These are phyloP conservation scores for Tuber umbilicatum DNA, from an alignment of 495 filamentous ascomycete species.

Conservation along the genomic window DNA sequence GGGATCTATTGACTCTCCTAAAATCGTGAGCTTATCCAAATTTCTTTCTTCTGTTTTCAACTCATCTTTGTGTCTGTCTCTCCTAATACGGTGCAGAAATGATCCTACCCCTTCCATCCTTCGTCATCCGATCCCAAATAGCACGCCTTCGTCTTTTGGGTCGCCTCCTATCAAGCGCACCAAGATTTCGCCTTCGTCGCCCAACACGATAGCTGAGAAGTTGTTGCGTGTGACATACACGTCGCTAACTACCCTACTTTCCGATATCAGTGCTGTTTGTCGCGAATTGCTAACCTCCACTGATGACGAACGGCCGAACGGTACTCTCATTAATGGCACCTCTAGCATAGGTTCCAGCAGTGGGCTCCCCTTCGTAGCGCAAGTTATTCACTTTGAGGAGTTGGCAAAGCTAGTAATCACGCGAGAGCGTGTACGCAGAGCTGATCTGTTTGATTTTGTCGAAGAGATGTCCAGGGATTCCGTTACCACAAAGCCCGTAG, in stretches of 20 bases:
- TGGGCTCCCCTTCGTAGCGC: conserved; percentile 22
- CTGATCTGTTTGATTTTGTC: conserved; percentile 33
- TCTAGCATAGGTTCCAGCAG: not conserved
- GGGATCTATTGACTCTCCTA: conserved; percentile 35
- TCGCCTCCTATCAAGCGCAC: conserved; percentile 35
- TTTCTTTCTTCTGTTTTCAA: not conserved
- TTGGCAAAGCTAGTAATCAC: conserved; percentile 30
- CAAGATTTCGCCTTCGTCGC: conserved; percentile 30
- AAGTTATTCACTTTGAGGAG: conserved; percentile 34
- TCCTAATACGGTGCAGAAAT: conserved; percentile 23
- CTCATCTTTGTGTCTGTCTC: conserved; percentile 5
- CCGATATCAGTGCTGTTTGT: conserved; percentile 34
- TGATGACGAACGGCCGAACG: not conserved
- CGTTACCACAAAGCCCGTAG: conserved; percentile 9
- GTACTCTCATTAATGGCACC: conserved; percentile 13
- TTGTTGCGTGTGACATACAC: conserved; percentile 25
- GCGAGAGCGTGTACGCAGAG: conserved; percentile 29
- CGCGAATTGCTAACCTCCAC: conserved; percentile 13
- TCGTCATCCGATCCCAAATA: conserved; percentile 17
- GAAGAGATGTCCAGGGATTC: conserved; percentile 25
- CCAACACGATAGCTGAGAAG: conserved; percentile 30
- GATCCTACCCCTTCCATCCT: conserved; percentile 37
- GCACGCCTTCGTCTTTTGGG: conserved; percentile 7
- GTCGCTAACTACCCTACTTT: conserved; percentile 25
- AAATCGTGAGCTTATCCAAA: conserved; percentile 26